A percentile compares a stretch with the other conserved stretches of the same genome.
Conservation (phyloP, 345 rosid genomes). For the Psidium guajava region DNA sequence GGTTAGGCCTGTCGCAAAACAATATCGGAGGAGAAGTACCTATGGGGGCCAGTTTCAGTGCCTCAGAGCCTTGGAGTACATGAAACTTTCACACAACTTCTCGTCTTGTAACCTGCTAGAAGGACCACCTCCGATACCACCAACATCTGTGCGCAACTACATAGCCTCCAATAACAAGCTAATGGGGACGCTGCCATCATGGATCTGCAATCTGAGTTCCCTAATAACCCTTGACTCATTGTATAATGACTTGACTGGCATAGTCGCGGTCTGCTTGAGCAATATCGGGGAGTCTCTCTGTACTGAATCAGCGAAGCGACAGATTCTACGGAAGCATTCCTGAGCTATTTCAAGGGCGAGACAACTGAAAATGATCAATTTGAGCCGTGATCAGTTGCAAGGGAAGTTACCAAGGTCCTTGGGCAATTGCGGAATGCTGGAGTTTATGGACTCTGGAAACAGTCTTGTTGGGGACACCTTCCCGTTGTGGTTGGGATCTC, state of each 20-base stretch:
- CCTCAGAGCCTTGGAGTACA: background rate
- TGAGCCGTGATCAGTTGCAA: background rate
- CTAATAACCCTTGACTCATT: background rate
- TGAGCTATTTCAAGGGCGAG: no score
- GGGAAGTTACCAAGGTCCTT: background rate
- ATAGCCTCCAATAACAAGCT: background rate
- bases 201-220: background rate
- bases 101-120: background rate
- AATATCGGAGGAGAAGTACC: background rate
- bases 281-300: background rate
- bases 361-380: background rate
- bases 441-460: slow-evolving; percentile 4
- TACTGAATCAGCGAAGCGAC: background rate
- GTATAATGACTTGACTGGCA: background rate
- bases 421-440: background rate
- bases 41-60: background rate
- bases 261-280: background rate
- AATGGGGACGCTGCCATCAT: background rate
- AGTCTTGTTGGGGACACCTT: slow-evolving; percentile 7
- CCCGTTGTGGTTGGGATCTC: slow-evolving; percentile 11
- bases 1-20: background rate
- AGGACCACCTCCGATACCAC: background rate
- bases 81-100: background rate
- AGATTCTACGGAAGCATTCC: background rate
- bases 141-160: background rate